Conservation (phyloP, 345 rosid species). For the Rhodamnia rubescens region DNA sequence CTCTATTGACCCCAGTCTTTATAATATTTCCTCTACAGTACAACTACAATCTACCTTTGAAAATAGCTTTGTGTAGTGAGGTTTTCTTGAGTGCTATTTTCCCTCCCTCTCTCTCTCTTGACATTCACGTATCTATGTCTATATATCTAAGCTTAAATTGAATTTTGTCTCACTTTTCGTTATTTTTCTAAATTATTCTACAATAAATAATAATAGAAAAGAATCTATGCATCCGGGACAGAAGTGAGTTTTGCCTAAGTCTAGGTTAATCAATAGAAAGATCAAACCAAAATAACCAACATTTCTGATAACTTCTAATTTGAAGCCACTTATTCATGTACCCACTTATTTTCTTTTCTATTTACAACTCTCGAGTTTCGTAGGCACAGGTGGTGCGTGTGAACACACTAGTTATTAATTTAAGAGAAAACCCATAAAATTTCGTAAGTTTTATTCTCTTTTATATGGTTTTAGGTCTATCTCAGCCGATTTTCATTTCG, state of each 20-base stretch:
- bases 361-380: neutral
- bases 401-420: neutral
- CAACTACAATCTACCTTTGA: neutral
- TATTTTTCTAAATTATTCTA: neutral
- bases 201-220: neutral
- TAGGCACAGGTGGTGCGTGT: no score
- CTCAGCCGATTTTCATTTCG: neutral
- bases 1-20: neutral
- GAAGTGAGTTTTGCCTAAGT: neutral
- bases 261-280: no score
- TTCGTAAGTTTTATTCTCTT: neutral
- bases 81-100: neutral
- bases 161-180: neutral
- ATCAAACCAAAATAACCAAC: neutral
- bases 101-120: no score
- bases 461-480: neutral
- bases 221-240: neutral
- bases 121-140: neutral
- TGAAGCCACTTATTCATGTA: neutral
- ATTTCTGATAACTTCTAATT: neutral
- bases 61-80: neutral
- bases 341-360: no score
- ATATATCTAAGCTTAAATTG: neutral
- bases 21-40: neutral
- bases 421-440: neutral